Evolutionary conservation across 768 basidiomycete genomes (phyloP).

Genomic region (Cyclocybe cylindracea): DNA sequence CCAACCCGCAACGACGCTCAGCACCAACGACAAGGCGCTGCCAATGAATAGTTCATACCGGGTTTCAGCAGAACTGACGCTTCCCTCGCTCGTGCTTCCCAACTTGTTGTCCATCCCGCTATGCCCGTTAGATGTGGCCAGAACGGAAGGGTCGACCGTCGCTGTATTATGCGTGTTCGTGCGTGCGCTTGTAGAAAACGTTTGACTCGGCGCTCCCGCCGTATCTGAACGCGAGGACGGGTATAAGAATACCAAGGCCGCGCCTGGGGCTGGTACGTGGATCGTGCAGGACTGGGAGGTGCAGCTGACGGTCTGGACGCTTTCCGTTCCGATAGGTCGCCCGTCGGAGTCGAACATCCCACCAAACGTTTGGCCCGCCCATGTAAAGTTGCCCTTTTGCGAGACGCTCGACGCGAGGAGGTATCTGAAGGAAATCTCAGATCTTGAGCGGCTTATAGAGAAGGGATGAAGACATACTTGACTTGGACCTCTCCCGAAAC

Average conservation of each 20-base stretch:
- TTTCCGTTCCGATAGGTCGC: conserved; percentile 48
- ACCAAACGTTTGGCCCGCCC: conserved; percentile 68
- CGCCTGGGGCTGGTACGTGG: conserved; percentile 66
- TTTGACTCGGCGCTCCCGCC: conserved; percentile 34
- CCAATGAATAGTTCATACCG: neutral
- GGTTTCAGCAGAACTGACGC: conserved; percentile 16
- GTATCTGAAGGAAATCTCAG: conserved; percentile 41
- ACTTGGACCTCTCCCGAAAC: conserved; percentile 52
- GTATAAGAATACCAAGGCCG: conserved; percentile 70
- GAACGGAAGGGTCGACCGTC: conserved; percentile 50
- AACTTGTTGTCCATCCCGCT: conserved; percentile 25
- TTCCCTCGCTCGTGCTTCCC: conserved; percentile 42
- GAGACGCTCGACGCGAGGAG: conserved; percentile 47
- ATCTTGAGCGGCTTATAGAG: neutral
- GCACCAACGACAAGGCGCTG: neutral
- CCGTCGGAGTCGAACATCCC: conserved; percentile 66
- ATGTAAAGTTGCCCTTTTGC: conserved; percentile 58
- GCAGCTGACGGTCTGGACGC: conserved; percentile 59
- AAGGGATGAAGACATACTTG: conserved; percentile 41
- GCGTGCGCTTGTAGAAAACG: conserved; percentile 52
- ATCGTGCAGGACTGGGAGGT: conserved; percentile 46
- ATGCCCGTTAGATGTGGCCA: conserved; percentile 69
- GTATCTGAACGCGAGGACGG: conserved; percentile 36
- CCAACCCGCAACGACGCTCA: no score
- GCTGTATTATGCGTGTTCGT: conserved; percentile 54